Evolutionary conservation across 768 basidiomycete genomes (phyloP).

Genomic region (Cystofilobasidium bisporidii): DNA sequence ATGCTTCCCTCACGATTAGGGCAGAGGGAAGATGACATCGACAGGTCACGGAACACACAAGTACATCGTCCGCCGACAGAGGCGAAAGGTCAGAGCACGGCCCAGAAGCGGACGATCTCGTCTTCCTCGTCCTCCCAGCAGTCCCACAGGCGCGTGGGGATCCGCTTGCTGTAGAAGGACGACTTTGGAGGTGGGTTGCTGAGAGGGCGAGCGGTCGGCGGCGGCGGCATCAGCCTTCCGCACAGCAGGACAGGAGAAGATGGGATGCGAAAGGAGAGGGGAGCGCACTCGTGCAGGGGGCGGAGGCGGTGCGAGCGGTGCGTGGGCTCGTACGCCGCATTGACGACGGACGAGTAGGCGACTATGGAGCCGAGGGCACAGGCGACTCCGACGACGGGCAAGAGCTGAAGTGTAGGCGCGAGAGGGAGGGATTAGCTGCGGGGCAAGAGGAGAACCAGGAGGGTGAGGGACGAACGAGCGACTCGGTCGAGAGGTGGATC

Average conservation of each 20-base stretch:
- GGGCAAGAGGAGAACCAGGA: too few species aligned
- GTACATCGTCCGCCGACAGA: too few species aligned
- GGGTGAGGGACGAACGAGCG: background rate
- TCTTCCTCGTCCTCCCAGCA: conserved; percentile 6
- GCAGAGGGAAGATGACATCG: too few species aligned
- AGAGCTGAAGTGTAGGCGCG: background rate
- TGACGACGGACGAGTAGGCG: background rate
- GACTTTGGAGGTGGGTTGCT: background rate
- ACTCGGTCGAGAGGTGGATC: too few species aligned
- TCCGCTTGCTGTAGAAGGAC: background rate
- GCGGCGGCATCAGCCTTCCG: too few species aligned
- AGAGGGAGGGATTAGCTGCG: background rate
- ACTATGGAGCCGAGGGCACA: background rate
- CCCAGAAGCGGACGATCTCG: conserved; percentile 6
- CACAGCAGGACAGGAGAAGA: too few species aligned
- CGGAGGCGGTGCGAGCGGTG: background rate
- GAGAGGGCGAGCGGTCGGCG: background rate
- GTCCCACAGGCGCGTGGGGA: background rate
- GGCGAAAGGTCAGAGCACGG: background rate
- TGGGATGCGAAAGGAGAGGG: too few species aligned
- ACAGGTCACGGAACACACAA: too few species aligned
- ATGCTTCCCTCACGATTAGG: too few species aligned
- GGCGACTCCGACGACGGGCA: background rate
- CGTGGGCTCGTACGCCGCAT: background rate
- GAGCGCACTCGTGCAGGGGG: background rate